Percentiles rank a stretch among this genome's conserved stretches.
Conservation (phyloP, 2,329 filamentous ascomycete genomes). For the Parasarocladium wereldwijsianum region DNA sequence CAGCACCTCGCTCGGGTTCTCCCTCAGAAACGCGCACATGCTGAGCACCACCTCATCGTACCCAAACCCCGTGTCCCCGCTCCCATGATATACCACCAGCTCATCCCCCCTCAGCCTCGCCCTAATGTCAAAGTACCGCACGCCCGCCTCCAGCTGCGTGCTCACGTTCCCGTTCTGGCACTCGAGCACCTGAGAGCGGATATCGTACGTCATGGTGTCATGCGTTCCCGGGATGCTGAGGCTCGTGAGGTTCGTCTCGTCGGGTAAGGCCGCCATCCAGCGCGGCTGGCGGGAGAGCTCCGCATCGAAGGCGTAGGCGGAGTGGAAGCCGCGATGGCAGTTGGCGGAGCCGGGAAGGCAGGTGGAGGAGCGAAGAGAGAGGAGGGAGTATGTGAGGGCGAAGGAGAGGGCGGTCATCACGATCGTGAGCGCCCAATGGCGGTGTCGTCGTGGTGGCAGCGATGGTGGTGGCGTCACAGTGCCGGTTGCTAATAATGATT, state of each 20-base stretch:
- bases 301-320: constrained; percentile 21
- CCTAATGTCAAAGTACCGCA: constrained; percentile 36
- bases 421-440: no score
- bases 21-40: constrained; percentile 30
- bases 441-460: no score
- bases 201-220: constrained; percentile 34
- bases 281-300: constrained; percentile 10
- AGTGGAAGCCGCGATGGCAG: constrained; percentile 19
- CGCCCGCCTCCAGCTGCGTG: constrained; percentile 28
- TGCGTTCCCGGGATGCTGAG: constrained; percentile 38
- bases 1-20: constrained; percentile 28
- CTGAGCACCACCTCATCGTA: constrained; percentile 25
- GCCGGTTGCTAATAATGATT: no score
- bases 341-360: constrained; percentile 11
- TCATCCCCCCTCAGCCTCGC: constrained; percentile 25
- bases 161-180: constrained; percentile 32
- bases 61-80: constrained; percentile 28
- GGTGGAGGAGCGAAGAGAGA: constrained; percentile 8
- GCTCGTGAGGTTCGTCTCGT: constrained; percentile 23
- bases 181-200: constrained; percentile 20
- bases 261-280: constrained; percentile 27
- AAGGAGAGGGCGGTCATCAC: constrained; percentile 8
- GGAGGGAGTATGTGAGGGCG: constrained; percentile 10
- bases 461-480: no score
- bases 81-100: constrained; percentile 32